Evolutionary conservation across 306 rosid genomes (phyloP).

Genomic region (Lagenaria siceraria): DNA sequence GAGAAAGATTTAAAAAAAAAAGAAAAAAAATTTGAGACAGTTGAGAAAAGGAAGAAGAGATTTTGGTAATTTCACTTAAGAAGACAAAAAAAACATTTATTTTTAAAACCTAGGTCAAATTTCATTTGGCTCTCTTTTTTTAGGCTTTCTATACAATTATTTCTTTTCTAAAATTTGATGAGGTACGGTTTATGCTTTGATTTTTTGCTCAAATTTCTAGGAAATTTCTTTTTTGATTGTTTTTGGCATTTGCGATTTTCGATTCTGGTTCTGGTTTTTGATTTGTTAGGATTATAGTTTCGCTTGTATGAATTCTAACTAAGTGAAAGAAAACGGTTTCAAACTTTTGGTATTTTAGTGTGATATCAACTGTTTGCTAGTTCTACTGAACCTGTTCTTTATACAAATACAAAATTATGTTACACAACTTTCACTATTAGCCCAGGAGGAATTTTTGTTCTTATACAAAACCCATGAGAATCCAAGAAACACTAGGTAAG

Average conservation of each 20-base stretch:
- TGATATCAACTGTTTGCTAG: background rate
- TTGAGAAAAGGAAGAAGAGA: too few species aligned
- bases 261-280: background rate
- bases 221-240: background rate
- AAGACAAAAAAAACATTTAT: too few species aligned
- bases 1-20: too few species aligned
- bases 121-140: too few species aligned
- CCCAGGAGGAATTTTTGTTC: background rate
- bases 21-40: too few species aligned
- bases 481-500: background rate
- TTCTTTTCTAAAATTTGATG: background rate
- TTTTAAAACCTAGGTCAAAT: too few species aligned
- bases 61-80: too few species aligned
- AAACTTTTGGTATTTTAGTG: background rate
- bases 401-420: background rate
- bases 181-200: background rate
- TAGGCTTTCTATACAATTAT: too few species aligned
- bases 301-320: background rate
- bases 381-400: background rate
- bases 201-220: background rate
- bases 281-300: background rate
- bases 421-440: background rate
- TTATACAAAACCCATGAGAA: background rate
- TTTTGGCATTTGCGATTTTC: background rate
- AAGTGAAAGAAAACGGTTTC: background rate